phyloP scores from a whole-genome alignment of 441 rosid species.

The Biscutella laevigata region DNA sequence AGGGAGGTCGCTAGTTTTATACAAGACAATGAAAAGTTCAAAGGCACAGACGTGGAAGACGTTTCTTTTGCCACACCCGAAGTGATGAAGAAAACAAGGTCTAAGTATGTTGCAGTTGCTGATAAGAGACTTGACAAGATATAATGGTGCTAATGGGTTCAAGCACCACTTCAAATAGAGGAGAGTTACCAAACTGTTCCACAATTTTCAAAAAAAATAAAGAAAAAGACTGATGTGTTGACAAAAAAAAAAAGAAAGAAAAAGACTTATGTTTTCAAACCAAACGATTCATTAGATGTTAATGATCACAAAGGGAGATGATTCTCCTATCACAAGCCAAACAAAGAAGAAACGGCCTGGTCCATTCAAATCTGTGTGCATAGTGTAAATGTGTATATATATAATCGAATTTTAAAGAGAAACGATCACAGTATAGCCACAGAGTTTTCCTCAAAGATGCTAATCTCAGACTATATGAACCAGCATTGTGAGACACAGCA shows the following conservation, averaged over 20 bases:
- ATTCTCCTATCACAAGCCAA: too few relatives aligned
- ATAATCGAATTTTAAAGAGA: not conserved
- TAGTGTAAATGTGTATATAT: constrained; percentile 1
- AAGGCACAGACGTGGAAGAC: not conserved
- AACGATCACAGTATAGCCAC: constrained; percentile 7
- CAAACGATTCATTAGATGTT: not conserved
- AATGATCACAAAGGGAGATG: constrained; percentile 14
- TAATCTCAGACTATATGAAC: constrained; percentile 3
- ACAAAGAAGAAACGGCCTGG: too few relatives aligned
- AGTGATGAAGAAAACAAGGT: not conserved
- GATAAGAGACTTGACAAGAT: not conserved
- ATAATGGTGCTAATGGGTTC: not conserved
- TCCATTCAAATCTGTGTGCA: constrained; percentile 20
- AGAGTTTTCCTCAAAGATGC: constrained; percentile 5
- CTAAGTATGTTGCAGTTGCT: not conserved
- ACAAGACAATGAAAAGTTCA: not conserved
- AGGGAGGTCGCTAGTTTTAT: not conserved
- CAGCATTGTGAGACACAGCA: constrained; percentile 12
- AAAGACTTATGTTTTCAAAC: not conserved
- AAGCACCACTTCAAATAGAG: not conserved
- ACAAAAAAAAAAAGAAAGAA: not conserved
- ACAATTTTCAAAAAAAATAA: too few relatives aligned
- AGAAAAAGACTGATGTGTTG: too few relatives aligned
- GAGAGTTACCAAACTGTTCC: too few relatives aligned
- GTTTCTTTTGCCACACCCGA: not conserved